A percentile compares a stretch with the other conserved stretches of the same genome.
phyloP scores from a whole-genome alignment of 257 asterid species.

The Solanum appendiculatum region DNA sequence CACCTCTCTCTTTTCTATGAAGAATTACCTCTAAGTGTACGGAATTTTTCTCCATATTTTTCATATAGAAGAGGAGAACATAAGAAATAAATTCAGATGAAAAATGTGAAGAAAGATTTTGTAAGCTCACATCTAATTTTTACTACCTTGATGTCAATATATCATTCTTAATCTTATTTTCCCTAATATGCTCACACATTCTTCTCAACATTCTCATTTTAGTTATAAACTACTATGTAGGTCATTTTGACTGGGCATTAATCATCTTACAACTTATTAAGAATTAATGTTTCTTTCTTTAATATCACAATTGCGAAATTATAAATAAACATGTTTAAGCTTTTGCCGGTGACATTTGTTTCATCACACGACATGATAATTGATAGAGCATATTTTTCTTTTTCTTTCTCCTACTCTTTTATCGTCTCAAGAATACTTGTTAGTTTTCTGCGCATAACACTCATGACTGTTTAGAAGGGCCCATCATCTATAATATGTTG shows the following conservation, averaged over 20 bases:
- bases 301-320: not conserved
- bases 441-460: not conserved
- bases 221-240: not conserved
- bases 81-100: not conserved
- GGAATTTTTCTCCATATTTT: not conserved
- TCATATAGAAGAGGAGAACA: not conserved
- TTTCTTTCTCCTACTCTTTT: not conserved
- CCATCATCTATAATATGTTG: not conserved
- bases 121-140: not conserved
- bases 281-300: not conserved
- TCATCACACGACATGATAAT: not conserved
- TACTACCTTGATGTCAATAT: not conserved
- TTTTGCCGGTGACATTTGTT: not conserved
- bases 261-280: not conserved
- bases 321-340: not conserved
- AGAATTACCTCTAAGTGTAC: too few species aligned
- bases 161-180: not conserved
- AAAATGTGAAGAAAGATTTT: not conserved
- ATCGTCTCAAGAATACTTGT: not conserved
- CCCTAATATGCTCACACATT: not conserved
- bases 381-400: not conserved
- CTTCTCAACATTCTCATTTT: not conserved
- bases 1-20: too few species aligned
- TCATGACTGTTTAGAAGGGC: too few species aligned
- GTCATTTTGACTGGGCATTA: not conserved